Base-by-base conservation (phyloP, 139 green algal genomes). In the Closterium sp. region DNA sequence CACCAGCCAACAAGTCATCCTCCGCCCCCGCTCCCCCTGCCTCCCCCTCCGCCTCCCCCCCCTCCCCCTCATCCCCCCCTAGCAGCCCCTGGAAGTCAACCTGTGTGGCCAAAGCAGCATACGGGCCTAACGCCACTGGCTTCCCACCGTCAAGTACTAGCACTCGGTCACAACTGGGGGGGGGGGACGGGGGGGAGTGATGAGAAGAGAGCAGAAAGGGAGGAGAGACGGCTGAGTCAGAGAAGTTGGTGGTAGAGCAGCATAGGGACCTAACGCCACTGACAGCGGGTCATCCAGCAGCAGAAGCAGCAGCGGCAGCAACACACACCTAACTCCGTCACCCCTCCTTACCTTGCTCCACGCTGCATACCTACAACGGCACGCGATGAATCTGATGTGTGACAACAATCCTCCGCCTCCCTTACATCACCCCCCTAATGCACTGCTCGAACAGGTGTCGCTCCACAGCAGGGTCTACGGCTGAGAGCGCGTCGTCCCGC, bases 1-100 rank as follows among this genome's bases (percentile, higher is more conserved):
- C 28, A 32, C 9, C 9, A 30, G 85, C 33, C 30, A 88, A 25
- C 21, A 69, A 31, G 16, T 30, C 85, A 2, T 32, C 89, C 83
- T 34, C n/a, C 23, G 23, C 31, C 21, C 25, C 31, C 85, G 0
- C 1, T 3, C 25, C 33, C 85, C 0, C 30, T 33, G 16, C 83
- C 83, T 34, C 85, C 85, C 33, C 85, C 33, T 43, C 33, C 1
- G 0, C 85, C 31, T 43, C 85, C 0, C 55, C 85, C 33, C 33
- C 85, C 23, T 88, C 85, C 23, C 0, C 33, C 1, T n/a, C 85
- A 23, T 34, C 85, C 9, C 33, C 87, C 0, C 33, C 87, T 10
- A 90, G 2, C 32, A 90, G 23, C 30, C 23, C 23, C 23, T 31
- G 34, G 64, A 90, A 90, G 69, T 90, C 87, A 9, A 90, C 23